Evolutionary conservation across 371 early-diverging fungal species (phyloP), one percentile per base, ranked within the genome.

Genomic region (Phascolomyces articulosus): DNA sequence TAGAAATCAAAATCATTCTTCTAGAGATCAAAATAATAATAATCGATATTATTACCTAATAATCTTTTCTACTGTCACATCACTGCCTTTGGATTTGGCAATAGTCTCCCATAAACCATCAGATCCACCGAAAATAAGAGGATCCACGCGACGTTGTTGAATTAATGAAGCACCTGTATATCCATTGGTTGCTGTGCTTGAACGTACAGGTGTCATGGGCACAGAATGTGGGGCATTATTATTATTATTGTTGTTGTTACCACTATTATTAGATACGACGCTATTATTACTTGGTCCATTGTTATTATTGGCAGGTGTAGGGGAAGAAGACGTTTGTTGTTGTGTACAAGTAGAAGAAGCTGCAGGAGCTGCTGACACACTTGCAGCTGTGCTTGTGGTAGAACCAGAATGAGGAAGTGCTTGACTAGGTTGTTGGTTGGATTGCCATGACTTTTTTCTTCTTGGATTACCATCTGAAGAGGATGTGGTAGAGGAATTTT

Each of bases 101-200:
- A 82, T 73, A 0, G 77, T 75, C 27, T 78, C 79, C 79, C 82
- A 82, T 6, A 82, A 56, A 21, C 71, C 79, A 60, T 82, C 79
- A 0, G 77, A 79, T 0, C 82, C 82, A 44, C 82, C 82, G 67
- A 79, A 82, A 0, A 67, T 66, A 2, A 82, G 57, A 13, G 79
- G 79, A 38, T 82, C 79, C 0, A 71, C 66, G 27, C 69, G 73
- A 49, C 69, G 62, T 56, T 82, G 79, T 28, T 71, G 72, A 18
- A 74, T 79, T 21, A 74, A 59, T 1, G 64, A 56, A 0, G 64
- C 58, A 10, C 69, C 64, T 20, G 68, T 67, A 60, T 67, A 69
- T 21, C 58, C 63, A 54, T 64, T 59, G 4, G 73, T 56, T 20
- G 76, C 67, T 40, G 69, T 67, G 26, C 63, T 69, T 1, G 71